Conservation (phyloP, 208 protist genomes). For the Trypanosoma lewisi region DNA sequence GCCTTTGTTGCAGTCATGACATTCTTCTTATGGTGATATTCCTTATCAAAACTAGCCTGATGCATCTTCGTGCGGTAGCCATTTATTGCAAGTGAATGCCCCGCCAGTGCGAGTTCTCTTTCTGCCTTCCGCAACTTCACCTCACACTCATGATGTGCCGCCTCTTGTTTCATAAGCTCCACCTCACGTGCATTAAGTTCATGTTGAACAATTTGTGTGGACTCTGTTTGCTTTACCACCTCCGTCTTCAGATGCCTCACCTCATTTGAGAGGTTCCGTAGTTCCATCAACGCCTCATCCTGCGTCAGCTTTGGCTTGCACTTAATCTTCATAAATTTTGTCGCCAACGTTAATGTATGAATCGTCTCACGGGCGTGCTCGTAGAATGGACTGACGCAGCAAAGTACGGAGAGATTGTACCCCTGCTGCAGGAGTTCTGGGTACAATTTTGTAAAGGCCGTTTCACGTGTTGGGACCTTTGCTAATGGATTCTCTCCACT, state of each 20-base stretch:
- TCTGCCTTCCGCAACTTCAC: slow-evolving; percentile 17
- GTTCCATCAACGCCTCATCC: slow-evolving; percentile 76
- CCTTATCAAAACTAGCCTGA: slow-evolving; percentile 29
- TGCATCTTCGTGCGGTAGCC: slow-evolving; percentile 35
- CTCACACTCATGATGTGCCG: slow-evolving; percentile 41
- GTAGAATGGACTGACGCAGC: slow-evolving; percentile 81
- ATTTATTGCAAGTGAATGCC: slow-evolving; percentile 45
- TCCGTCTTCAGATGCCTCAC: slow-evolving; percentile 74
- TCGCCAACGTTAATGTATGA: slow-evolving; percentile 62
- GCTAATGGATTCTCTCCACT: slow-evolving; percentile 81
- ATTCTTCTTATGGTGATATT: slow-evolving; percentile 38
- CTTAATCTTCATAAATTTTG: slow-evolving; percentile 55
- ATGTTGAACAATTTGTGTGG: slow-evolving; percentile 71
- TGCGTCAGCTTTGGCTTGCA: slow-evolving; percentile 62
- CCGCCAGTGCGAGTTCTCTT: slow-evolving; percentile 32
- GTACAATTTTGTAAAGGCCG: slow-evolving; percentile 74
- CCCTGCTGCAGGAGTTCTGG: slow-evolving; percentile 71
- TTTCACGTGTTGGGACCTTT: slow-evolving; percentile 82
- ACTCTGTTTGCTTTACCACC: slow-evolving; percentile 54
- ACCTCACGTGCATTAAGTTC: slow-evolving; percentile 83
- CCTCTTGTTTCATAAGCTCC: slow-evolving; percentile 87
- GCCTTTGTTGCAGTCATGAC: slow-evolving; percentile 35
- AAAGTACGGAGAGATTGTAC: slow-evolving; percentile 67
- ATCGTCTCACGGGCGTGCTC: slow-evolving; percentile 71
- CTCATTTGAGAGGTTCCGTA: slow-evolving; percentile 77